Conservation (phyloP, 2,329 filamentous ascomycete species). For the Xylaria sp. region DNA sequence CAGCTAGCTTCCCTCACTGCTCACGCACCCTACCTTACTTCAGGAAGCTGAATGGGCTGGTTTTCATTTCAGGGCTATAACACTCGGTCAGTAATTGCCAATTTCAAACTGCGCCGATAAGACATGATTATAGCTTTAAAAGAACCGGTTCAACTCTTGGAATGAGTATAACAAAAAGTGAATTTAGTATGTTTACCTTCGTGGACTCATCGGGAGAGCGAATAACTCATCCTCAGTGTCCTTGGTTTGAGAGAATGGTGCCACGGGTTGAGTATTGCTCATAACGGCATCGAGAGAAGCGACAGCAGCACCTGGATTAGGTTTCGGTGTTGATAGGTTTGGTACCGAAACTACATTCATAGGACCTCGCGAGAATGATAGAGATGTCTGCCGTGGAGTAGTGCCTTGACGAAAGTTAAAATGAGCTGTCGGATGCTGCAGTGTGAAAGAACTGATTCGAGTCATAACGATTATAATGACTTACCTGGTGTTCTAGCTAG, state of each 20-base stretch:
- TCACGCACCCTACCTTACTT: slow-evolving; percentile 36
- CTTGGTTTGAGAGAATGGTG: slow-evolving; percentile 46
- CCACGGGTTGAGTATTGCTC: slow-evolving; percentile 38
- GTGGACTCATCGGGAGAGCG: slow-evolving; percentile 84
- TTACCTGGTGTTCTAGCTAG: slow-evolving; percentile 66
- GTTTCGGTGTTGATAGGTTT: slow-evolving; percentile 22
- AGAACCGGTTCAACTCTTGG: neutral
- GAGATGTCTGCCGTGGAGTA: slow-evolving; percentile 26
- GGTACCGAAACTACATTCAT: slow-evolving; percentile 49
- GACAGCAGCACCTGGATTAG: slow-evolving; percentile 42
- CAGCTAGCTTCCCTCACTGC: slow-evolving; percentile 8
- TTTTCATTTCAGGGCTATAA: slow-evolving; percentile 79
- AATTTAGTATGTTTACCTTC: slow-evolving; percentile 55
- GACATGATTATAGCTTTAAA: neutral
- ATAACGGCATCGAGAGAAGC: slow-evolving; percentile 56
- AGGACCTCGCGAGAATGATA: slow-evolving; percentile 41
- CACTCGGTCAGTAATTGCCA: slow-evolving; percentile 11
- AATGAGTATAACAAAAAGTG: neutral
- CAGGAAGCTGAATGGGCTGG: slow-evolving; percentile 78
- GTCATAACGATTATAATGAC: slow-evolving; percentile 28
- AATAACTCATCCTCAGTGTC: slow-evolving; percentile 85
- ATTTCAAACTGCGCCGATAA: neutral
- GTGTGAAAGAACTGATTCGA: slow-evolving; percentile 44
- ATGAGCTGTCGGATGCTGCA: neutral
- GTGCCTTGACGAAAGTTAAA: slow-evolving; percentile 25